Evolutionary conservation across 768 basidiomycete genomes (phyloP).

Genomic region (Lactarius vividus): DNA sequence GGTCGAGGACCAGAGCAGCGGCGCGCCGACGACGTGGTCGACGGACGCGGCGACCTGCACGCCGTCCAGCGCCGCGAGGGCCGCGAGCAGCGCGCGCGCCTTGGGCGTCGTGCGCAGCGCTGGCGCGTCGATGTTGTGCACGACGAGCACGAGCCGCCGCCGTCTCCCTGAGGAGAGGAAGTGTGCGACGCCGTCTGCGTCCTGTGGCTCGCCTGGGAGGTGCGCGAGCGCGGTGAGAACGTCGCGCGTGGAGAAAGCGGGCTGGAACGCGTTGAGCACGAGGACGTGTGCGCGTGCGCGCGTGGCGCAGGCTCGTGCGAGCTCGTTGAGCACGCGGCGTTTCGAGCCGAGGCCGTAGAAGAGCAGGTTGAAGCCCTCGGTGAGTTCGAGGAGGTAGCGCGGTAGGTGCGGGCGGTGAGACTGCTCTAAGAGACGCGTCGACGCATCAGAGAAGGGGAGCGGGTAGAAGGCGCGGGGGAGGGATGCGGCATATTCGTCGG

Average conservation of each 20-base stretch:
- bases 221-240: conserved; percentile 29
- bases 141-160: conserved; percentile 61
- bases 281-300: conserved; percentile 66
- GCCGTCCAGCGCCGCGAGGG: conserved; percentile 67
- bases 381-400: conserved; percentile 68
- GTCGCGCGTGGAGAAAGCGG: conserved; percentile 64
- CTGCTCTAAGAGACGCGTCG: conserved; percentile 31
- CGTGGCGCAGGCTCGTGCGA: conserved; percentile 54
- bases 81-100: conserved; percentile 61
- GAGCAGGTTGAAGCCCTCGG: conserved; percentile 82
- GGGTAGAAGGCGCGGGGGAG: conserved; percentile 33
- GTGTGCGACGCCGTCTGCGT: conserved; percentile 62
- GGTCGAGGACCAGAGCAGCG: conserved; percentile 77
- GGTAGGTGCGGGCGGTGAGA: conserved; percentile 45
- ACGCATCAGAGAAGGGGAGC: conserved; percentile 37
- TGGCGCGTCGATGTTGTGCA: conserved; percentile 87
- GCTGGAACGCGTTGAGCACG: conserved; percentile 76
- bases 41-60: conserved; percentile 84
- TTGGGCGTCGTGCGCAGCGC: conserved; percentile 57
- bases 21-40: conserved; percentile 75
- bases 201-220: conserved; percentile 40
- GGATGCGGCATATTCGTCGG: conserved; percentile 53
- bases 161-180: conserved; percentile 53
- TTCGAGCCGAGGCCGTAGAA: conserved; percentile 93
- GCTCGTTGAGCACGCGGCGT: conserved; percentile 66